phyloP scores from a whole-genome alignment of 768 basidiomycete genomes.

The Boletus subparvulus region DNA sequence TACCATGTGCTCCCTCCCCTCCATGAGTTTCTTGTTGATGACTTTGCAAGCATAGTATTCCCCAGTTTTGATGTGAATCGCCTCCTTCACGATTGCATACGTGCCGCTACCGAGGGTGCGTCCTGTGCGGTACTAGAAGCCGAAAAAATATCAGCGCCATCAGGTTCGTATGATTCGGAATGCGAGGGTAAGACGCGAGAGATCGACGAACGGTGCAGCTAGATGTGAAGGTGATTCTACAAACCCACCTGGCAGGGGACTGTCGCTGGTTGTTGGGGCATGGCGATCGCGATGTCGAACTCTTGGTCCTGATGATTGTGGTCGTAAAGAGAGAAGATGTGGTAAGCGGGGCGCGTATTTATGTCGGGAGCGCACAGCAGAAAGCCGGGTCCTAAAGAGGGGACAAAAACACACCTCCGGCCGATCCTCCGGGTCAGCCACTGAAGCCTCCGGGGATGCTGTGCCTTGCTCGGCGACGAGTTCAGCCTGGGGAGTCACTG shows the following conservation, averaged over 20 bases:
- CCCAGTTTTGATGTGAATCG: constrained; percentile 88
- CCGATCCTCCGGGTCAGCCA: constrained; percentile 21
- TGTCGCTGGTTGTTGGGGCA: constrained; percentile 36
- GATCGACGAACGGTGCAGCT: neutral
- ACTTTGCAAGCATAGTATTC: constrained; percentile 99
- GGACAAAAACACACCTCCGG: constrained; percentile 19
- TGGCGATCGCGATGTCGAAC: constrained; percentile 12
- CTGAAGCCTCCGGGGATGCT: constrained; percentile 27
- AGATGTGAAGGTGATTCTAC: neutral
- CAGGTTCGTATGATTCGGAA: neutral
- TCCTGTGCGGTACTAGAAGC: constrained; percentile 75
- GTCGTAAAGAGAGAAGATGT: constrained; percentile 6
- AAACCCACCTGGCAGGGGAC: constrained; percentile 48
- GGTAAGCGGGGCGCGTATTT: constrained; percentile 16
- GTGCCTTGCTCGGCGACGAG: constrained; percentile 13
- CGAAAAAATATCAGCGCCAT: constrained; percentile 8
- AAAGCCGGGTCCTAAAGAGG: constrained; percentile 1
- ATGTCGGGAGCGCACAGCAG: constrained; percentile 11
- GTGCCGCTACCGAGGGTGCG: constrained; percentile 89
- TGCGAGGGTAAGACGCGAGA: constrained; percentile 1
- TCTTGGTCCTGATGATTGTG: constrained; percentile 18
- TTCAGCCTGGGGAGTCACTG: constrained; percentile 26
- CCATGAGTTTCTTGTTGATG: constrained; percentile 99
- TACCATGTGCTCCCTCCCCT: constrained; percentile 97
- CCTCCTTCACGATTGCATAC: constrained; percentile 94